These are phyloP conservation scores for Bruguiera gymnorhiza DNA, from an alignment of 345 rosid species.

Conservation along the genomic window DNA sequence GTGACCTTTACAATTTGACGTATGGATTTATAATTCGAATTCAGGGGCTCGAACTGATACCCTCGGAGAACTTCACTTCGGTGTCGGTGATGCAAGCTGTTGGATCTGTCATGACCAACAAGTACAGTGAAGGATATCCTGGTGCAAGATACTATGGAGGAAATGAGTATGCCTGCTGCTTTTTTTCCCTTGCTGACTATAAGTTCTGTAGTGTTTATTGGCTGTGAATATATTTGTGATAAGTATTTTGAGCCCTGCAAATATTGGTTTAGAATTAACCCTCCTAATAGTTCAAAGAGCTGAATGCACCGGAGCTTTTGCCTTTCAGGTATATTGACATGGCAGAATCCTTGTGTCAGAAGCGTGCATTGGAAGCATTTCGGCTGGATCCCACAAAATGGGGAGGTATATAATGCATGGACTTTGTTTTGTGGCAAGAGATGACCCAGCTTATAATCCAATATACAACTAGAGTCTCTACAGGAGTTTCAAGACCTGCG, in stretches of 20 bases:
- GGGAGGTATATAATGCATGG: slow-evolving; percentile 64
- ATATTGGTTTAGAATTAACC: background rate
- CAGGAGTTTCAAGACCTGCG: background rate
- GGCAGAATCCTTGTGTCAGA: slow-evolving; percentile 94
- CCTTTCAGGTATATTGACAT: slow-evolving; percentile 84
- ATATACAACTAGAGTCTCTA: background rate
- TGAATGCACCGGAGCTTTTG: slow-evolving; percentile 19
- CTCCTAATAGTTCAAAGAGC: background rate
- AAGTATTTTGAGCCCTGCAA: background rate
- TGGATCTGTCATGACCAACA: slow-evolving; percentile 98
- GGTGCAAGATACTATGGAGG: slow-evolving; percentile 99
- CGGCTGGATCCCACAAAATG: slow-evolving; percentile 93
- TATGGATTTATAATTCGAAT: background rate
- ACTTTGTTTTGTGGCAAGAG: slow-evolving; percentile 4
- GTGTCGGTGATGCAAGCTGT: slow-evolving; percentile 99
- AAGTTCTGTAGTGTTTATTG: background rate
- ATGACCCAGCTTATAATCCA: background rate
- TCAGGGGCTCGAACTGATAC: slow-evolving; percentile 95
- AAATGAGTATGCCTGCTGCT: slow-evolving; percentile 64
- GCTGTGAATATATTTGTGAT: background rate
- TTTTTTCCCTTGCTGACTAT: slow-evolving; percentile 3
- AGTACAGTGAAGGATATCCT: slow-evolving; percentile 99
- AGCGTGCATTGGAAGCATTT: slow-evolving; percentile 94
- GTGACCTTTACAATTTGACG: background rate
- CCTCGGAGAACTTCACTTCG: slow-evolving; percentile 99